Percentiles rank a stretch among this genome's conserved stretches.
Evolutionary conservation across 768 basidiomycete species (phyloP).

Genomic region (Filobasidium wieringae): DNA sequence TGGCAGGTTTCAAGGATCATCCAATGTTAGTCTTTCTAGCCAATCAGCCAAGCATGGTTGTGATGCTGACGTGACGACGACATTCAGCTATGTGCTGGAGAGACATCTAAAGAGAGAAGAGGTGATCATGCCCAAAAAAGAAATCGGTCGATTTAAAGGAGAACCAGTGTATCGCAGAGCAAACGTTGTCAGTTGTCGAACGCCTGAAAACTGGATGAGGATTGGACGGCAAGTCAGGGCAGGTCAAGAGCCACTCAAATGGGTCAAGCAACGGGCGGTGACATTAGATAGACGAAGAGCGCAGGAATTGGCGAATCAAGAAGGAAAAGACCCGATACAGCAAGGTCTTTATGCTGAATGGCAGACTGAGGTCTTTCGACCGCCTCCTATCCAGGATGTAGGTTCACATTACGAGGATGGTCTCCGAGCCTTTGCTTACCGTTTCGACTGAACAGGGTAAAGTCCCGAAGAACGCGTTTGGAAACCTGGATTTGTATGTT

Average conservation of each 20-base stretch:
- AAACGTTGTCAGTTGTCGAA: conserved; percentile 72
- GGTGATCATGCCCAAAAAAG: conserved; percentile 59
- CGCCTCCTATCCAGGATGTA: conserved; percentile 74
- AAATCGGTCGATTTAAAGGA: conserved; percentile 82
- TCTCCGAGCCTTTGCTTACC: not conserved
- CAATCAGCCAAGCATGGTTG: too few species aligned
- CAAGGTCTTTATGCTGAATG: conserved; percentile 75
- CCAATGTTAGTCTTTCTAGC: conserved; percentile 53
- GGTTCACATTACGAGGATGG: conserved; percentile 29
- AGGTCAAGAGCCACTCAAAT: conserved; percentile 76
- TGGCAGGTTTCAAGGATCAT: conserved; percentile 90
- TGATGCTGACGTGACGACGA: not conserved
- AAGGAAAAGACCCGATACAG: conserved; percentile 51
- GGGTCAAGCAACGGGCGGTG: conserved; percentile 69
- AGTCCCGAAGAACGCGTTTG: conserved; percentile 89
- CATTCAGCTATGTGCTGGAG: conserved; percentile 60
- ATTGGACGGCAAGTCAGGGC: conserved; percentile 60
- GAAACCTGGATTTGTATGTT: conserved; percentile 91
- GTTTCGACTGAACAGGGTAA: conserved; percentile 51
- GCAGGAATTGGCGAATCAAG: conserved; percentile 49
- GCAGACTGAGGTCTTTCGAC: conserved; percentile 72
- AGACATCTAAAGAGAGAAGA: conserved; percentile 82
- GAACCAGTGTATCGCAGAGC: conserved; percentile 81
- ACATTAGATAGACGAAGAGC: conserved; percentile 70
- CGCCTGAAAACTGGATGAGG: conserved; percentile 90